phyloP scores from a whole-genome alignment of 176 grass and related monocot species.

The Phoenix dactylifera region DNA sequence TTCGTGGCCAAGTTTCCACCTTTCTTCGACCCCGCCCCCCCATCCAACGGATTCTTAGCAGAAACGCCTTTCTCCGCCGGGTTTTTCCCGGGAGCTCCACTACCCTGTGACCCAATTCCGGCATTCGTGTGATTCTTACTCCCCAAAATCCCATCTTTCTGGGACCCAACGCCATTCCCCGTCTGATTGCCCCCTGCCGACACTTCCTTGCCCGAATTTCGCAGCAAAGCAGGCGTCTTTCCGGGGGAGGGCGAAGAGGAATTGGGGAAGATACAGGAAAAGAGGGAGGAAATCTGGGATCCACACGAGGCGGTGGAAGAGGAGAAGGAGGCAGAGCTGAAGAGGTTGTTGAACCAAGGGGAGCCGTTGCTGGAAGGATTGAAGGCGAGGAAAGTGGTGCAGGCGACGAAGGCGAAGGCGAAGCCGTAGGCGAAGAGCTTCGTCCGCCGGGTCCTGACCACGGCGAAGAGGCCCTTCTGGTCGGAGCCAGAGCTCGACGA shows the following conservation, averaged over 20 bases:
- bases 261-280: slow-evolving; percentile 59
- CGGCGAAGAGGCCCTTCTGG: slow-evolving; percentile 5
- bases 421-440: slow-evolving; percentile 70
- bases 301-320: slow-evolving; percentile 34
- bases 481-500: slow-evolving; percentile 3
- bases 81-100: slow-evolving; percentile 12
- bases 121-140: slow-evolving; percentile 4
- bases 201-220: too few relatives aligned
- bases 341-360: slow-evolving; percentile 56
- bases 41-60: slow-evolving; percentile 3
- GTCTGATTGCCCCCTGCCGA: too few relatives aligned
- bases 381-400: slow-evolving; percentile 51
- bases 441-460: slow-evolving; percentile 9
- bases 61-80: neutral
- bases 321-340: slow-evolving; percentile 33
- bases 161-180: neutral
- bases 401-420: slow-evolving; percentile 48
- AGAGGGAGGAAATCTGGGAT: slow-evolving; percentile 46
- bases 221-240: neutral
- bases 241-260: slow-evolving; percentile 24
- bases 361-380: slow-evolving; percentile 26
- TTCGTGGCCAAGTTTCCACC: neutral
- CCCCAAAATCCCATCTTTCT: slow-evolving; percentile 1
- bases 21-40: slow-evolving; percentile 7
- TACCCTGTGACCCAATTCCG: slow-evolving; percentile 10